Percentiles rank a stretch among this genome's conserved stretches.
Conservation (phyloP, 1,139 yeast species). For the Yamadazyma diddensiae region DNA sequence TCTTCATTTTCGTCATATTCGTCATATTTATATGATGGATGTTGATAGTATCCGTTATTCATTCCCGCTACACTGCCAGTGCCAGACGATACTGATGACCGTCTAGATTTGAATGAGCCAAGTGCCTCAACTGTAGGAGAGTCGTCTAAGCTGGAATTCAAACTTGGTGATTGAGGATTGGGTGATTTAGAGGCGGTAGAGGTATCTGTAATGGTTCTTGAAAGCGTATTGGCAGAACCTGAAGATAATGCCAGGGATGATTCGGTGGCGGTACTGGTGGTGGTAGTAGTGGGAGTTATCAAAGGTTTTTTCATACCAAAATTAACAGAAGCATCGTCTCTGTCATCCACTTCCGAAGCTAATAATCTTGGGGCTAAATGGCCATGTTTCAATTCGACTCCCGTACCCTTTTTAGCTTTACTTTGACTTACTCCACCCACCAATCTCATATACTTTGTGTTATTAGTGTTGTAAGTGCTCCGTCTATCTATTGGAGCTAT, state of each 20-base stretch:
- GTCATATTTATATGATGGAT: slow-evolving; percentile 37
- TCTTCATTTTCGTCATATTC: slow-evolving; percentile 14
- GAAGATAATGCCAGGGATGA: slow-evolving; percentile 10
- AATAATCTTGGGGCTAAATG: slow-evolving; percentile 70
- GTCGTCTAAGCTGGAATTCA: slow-evolving; percentile 21
- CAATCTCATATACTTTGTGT: slow-evolving; percentile 31
- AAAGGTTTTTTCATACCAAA: slow-evolving; percentile 4
- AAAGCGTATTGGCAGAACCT: slow-evolving; percentile 12
- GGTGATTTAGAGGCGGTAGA: slow-evolving; percentile 10
- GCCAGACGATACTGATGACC: slow-evolving; percentile 17
- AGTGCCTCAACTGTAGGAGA: slow-evolving; percentile 1
- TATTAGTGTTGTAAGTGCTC: slow-evolving; percentile 25
- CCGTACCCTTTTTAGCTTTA: slow-evolving; percentile 35
- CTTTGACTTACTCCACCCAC: slow-evolving; percentile 24
- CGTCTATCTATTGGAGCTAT: slow-evolving; percentile 45
- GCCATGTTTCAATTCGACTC: slow-evolving; percentile 71
- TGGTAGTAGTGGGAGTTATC: slow-evolving; percentile 2
- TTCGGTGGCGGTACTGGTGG: slow-evolving; percentile 2
- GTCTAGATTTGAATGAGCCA: slow-evolving; percentile 1
- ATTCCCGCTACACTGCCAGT: slow-evolving; percentile 19
- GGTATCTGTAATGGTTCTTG: neutral
- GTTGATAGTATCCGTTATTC: slow-evolving; percentile 41
- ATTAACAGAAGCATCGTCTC: slow-evolving; percentile 30
- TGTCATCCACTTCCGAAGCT: slow-evolving; percentile 77
- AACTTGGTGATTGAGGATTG: slow-evolving; percentile 28